A percentile compares a stretch with the other conserved stretches of the same genome.
Conservation (phyloP, 1,284 basidiomycete genomes). For the Hortiboletus rubellus region DNA sequence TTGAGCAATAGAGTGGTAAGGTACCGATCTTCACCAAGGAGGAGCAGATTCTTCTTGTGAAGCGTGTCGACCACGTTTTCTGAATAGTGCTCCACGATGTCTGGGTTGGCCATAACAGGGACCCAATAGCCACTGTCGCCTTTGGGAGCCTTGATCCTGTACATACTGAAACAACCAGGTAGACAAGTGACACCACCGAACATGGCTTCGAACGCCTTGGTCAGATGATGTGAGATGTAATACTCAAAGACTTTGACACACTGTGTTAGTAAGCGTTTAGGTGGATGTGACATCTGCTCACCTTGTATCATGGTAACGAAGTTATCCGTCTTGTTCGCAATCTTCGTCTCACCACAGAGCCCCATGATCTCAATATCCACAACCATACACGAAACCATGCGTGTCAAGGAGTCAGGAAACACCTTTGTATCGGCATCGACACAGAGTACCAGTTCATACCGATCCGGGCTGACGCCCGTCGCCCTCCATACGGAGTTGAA, state of each 20-base stretch:
- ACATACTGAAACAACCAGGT: constrained; percentile 99
- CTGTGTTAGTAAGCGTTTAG: constrained; percentile 6
- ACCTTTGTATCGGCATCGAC: constrained; percentile 99
- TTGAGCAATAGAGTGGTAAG: constrained; percentile 94
- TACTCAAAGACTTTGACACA: constrained; percentile 86
- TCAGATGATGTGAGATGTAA: constrained; percentile 99
- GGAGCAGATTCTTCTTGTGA: constrained; percentile 98
- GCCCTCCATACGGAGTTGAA: constrained; percentile 97
- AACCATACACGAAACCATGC: constrained; percentile 95
- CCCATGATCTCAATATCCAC: constrained; percentile 98
- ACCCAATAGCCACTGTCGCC: constrained; percentile 96
- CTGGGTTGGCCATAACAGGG: constrained; percentile 95
- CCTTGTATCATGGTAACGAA: constrained; percentile 99
- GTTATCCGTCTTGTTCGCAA: constrained; percentile 96
- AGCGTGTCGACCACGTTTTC: constrained; percentile 97
- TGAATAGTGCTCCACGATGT: constrained; percentile 97
- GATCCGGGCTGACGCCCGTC: constrained; percentile 95
- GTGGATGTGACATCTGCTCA: constrained; percentile 31
- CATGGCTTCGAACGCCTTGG: constrained; percentile 99
- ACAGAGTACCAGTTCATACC: constrained; percentile 94
- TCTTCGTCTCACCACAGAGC: constrained; percentile 98
- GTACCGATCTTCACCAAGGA: constrained; percentile 99
- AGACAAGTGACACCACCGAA: constrained; percentile 99
- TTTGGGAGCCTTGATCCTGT: constrained; percentile 97
- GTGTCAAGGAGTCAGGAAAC: constrained; percentile 90